A percentile compares a stretch with the other conserved stretches of the same genome.
Conservation (phyloP, 805 yeast species). For the Yamadazyma olivae region DNA sequence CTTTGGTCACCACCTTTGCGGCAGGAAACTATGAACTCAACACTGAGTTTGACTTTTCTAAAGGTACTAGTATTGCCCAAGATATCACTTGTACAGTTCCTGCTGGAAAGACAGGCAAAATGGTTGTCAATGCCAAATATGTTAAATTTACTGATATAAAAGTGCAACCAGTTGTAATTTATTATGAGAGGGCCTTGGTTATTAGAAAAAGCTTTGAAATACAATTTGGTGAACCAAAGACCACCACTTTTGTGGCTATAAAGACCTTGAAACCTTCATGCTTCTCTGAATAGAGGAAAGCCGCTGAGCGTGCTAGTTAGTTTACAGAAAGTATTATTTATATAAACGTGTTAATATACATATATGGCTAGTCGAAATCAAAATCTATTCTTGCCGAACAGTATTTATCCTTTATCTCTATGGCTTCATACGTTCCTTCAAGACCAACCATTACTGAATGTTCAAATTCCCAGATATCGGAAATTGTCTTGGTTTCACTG, state of each 20-base stretch:
- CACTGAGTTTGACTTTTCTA: constrained; percentile 5
- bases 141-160: background rate
- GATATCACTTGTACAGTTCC: constrained; percentile 4
- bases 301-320: background rate
- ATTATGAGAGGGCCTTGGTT: background rate
- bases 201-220: background rate
- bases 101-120: constrained; percentile 6
- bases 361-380: background rate
- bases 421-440: constrained; percentile 93
- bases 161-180: background rate
- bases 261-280: background rate
- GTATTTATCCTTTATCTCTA: constrained; percentile 80
- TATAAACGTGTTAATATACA: background rate
- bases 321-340: background rate
- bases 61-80: constrained; percentile 2
- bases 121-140: constrained; percentile 3
- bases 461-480: constrained; percentile 67
- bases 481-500: constrained; percentile 37
- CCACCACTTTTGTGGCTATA: background rate
- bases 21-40: background rate
- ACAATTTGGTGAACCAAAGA: background rate
- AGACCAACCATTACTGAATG: constrained; percentile 72
- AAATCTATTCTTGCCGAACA: constrained; percentile 43
- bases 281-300: background rate
- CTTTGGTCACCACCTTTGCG: constrained; percentile 16